A percentile compares a stretch with the other conserved stretches of the same genome.
These are phyloP conservation scores for Hypomontagnella monticulosa DNA, from an alignment of 495 filamentous ascomycete genomes.

Conservation along the genomic window DNA sequence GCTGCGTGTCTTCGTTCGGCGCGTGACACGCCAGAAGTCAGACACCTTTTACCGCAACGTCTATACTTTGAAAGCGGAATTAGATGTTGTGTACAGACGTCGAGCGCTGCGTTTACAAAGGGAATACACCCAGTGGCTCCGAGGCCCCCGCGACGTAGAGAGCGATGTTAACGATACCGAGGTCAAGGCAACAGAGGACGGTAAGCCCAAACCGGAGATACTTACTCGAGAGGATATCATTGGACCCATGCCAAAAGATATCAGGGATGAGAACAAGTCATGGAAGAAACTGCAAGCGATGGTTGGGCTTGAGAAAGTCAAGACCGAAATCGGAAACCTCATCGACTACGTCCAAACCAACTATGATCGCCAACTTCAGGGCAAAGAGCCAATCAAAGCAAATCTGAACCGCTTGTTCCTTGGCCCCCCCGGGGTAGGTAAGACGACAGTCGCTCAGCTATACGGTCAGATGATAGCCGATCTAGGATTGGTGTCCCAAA, in stretches of 20 bases:
- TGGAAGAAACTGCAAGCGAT: slow-evolving; percentile 67
- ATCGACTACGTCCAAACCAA: slow-evolving; percentile 67
- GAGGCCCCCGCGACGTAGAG: too few relatives aligned
- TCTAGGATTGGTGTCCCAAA: slow-evolving; percentile 67
- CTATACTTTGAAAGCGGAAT: not conserved
- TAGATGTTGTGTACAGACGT: not conserved
- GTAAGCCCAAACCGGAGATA: not conserved
- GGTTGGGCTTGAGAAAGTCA: slow-evolving; percentile 68
- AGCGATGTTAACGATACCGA: too few relatives aligned
- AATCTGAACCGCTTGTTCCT: slow-evolving; percentile 77
- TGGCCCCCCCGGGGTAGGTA: slow-evolving; percentile 77
- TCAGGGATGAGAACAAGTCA: slow-evolving; percentile 55
- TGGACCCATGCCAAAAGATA: slow-evolving; percentile 66
- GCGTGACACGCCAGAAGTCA: not conserved
- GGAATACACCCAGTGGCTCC: too few relatives aligned
- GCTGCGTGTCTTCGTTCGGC: not conserved
- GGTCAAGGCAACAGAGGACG: not conserved
- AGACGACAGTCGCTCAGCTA: slow-evolving; percentile 79
- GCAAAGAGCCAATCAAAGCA: slow-evolving; percentile 64
- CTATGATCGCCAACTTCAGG: slow-evolving; percentile 68
- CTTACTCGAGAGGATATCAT: slow-evolving; percentile 58
- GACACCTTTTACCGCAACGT: not conserved
- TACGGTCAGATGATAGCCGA: slow-evolving; percentile 73
- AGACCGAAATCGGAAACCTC: slow-evolving; percentile 63
- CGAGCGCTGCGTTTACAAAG: not conserved